Evolutionary conservation across 176 grass and related monocot genomes (phyloP), one percentile per base, ranked within the genome.

Genomic region (Oryza meridionalis): DNA sequence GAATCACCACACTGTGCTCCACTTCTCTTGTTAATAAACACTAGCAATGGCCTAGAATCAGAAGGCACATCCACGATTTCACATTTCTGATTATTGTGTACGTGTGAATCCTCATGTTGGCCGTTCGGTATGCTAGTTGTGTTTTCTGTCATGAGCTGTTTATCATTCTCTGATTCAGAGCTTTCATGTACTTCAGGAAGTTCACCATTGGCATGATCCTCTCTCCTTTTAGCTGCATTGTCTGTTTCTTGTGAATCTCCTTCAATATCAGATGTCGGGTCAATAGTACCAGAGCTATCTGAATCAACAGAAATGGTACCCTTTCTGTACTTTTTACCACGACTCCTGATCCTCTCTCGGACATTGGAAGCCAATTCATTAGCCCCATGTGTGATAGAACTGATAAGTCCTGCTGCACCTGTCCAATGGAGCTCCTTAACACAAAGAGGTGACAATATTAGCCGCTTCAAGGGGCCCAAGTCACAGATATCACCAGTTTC

Each of bases 21-120:
- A 66, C 94, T 97, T 93, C 83, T 94, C 87, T 97, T 97, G 89
- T 97, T 97, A 67, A 97, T 80, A 25, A 97, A 97, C 70, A 97
- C 94, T 76, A 97, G 72, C 17, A 97, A 82, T 16, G 94, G 94
- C 78, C 94, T 90, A 45, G 80, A 85, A 92, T 97, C 90, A 79
- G 90, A 82, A 88, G 92, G 85, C 32, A 92, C 72, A 2, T 88
- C 90, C 50, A 80, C 72, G 74, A 94, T 83, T 84, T 90, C 92
- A 69, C 89, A 87, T 51, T 88, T 92, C 69, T 95, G 83, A 86
- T 87, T 83, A 78, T 84, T 88, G 49, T 84, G 88, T 84, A 69
- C 64, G 21, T 65, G 68, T 68, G 80, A 79, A 77, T 84, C 81
- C 22, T 87, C 75, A 78, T 25, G 69, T 64, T 93, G 81, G 47